Evolutionary conservation across 305 asterid genomes (phyloP), one percentile per base, ranked within the genome.

Genomic region (Lippia alba): DNA sequence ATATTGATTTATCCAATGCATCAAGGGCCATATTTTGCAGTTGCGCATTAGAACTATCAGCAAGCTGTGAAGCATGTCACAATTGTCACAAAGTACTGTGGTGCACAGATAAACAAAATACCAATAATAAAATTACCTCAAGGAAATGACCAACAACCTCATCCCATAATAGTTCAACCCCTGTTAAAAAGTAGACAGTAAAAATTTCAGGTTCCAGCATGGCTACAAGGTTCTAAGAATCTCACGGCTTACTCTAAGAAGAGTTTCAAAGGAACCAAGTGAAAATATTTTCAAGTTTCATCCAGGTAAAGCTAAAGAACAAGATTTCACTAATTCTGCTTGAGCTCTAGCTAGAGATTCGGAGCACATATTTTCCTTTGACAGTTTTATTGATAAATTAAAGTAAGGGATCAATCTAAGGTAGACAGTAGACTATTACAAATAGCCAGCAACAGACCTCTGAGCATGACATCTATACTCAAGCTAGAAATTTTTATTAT

Each of bases 141-240:
- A 88, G 83, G 73, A 94, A 94, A 83, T 94, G 97, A 72, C 89
- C 84, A 67, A 87, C 87, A 36, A 89, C 87, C 56, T 91, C 97
- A 76, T 87, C 89, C 99, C 99, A 94, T 73, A 91, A 76, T 73
- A 97, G 93, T 77, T 86, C 95, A 75, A 91, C 93, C 81, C 99
- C 99, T 94, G 91, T 76, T 70, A 69, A 68, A 66, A 61, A 76
- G 74, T 62, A 67, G 36, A 62, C 71, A 66, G 19, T 76, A 56
- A 56, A 58, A 33, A 56, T 45, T 64, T 70, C 56, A 66, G 74
- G 60, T 50, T 54, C 17, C 62, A 54, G 65, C 65, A 17, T 67
- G 57, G n/a, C 64, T 63, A 36, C 61, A 61, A 75, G 49, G 71
- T 59, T 36, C 53, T 55, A 67, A 46, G 67, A 32, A 8, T 44